Conservation (phyloP, 1,284 basidiomycete genomes). For the Ceratobasidium sp. region DNA sequence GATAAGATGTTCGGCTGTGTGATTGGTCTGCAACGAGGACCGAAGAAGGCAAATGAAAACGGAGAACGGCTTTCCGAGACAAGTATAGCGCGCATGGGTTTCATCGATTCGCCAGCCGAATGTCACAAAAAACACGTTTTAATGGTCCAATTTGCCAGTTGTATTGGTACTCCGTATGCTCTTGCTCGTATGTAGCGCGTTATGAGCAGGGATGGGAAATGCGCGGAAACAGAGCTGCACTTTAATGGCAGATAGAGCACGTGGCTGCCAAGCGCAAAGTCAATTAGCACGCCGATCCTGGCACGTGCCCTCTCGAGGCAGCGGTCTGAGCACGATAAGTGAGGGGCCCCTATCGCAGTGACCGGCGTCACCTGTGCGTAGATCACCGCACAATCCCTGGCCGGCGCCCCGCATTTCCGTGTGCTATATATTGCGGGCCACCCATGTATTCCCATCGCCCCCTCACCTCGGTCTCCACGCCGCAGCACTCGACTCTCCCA, state of each 20-base stretch:
- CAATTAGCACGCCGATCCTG: constrained; percentile 8
- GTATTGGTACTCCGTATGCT: no score
- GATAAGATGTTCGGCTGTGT: neutral
- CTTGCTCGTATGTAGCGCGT: no score
- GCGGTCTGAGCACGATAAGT: neutral
- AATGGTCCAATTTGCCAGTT: no score
- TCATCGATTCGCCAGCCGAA: no score
- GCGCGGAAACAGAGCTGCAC: no score
- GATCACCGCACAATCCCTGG: neutral
- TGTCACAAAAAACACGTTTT: no score
- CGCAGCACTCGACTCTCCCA: neutral
- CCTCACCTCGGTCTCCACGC: constrained; percentile 8
- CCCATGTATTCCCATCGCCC: neutral
- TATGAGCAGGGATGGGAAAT: no score
- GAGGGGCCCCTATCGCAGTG: neutral
- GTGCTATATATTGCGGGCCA: neutral
- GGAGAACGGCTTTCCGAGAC: neutral
- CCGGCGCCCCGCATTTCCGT: neutral
- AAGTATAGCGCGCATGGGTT: neutral
- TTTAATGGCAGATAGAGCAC: neutral
- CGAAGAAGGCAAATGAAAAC: neutral
- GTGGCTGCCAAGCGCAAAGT: constrained; percentile 5
- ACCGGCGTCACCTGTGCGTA: neutral
- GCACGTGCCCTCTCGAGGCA: neutral
- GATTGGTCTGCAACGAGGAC: neutral